Evolutionary conservation across 2,329 filamentous ascomycete species (phyloP).

Genomic region (Corniculantispora saksenae): DNA sequence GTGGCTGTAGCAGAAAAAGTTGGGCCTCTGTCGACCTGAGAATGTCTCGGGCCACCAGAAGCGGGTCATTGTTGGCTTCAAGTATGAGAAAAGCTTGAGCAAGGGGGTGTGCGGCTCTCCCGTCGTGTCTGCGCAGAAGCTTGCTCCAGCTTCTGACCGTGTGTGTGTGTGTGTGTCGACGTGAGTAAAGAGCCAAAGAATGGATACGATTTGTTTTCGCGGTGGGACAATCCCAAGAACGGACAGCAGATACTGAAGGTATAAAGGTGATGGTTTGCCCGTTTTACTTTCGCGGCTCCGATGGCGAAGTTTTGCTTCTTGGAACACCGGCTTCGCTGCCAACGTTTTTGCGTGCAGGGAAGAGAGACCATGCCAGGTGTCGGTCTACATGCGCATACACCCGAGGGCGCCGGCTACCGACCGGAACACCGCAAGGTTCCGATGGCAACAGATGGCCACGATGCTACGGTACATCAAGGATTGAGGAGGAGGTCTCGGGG

Average conservation of each 20-base stretch:
- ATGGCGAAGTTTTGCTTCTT: neutral
- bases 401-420: slow-evolving; percentile 17
- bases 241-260: slow-evolving; percentile 13
- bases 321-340: neutral
- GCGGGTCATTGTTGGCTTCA: slow-evolving; percentile 15
- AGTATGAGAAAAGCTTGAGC: neutral
- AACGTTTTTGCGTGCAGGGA: neutral
- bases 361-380: neutral
- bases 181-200: slow-evolving; percentile 15
- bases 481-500: neutral
- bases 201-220: slow-evolving; percentile 18
- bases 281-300: neutral
- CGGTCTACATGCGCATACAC: slow-evolving; percentile 3
- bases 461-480: neutral
- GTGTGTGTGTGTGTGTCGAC: slow-evolving; percentile 5
- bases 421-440: slow-evolving; percentile 9
- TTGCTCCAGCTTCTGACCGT: neutral
- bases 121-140: neutral
- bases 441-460: slow-evolving; percentile 4
- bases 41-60: slow-evolving; percentile 13
- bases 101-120: slow-evolving; percentile 12
- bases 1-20: slow-evolving; percentile 10
- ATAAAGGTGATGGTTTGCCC: slow-evolving; percentile 18
- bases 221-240: slow-evolving; percentile 17
- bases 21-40: slow-evolving; percentile 1